Evolutionary conservation across 2,329 filamentous ascomycete species (phyloP).

Genomic region (Botrytis squamosa): DNA sequence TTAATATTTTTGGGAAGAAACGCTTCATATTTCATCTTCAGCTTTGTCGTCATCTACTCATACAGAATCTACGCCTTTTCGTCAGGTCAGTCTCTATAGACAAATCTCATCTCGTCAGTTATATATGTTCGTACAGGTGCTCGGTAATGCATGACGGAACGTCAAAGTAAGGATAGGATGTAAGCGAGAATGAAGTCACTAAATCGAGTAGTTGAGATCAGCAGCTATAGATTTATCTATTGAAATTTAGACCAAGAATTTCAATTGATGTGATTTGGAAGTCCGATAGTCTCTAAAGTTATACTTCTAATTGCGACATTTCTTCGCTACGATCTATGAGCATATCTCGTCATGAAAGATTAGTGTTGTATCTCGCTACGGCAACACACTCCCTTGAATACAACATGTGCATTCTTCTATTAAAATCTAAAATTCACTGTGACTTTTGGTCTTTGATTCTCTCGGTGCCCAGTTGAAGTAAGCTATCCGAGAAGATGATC

Average conservation of each 20-base stretch:
- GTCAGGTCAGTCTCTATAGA: background rate
- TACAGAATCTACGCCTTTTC: fast-evolving
- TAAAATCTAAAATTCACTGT: no score
- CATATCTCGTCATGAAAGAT: no score
- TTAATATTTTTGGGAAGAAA: background rate
- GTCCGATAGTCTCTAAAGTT: no score
- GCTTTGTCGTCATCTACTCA: fast-evolving
- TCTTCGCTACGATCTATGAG: background rate
- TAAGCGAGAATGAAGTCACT: background rate
- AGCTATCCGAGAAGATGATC: background rate
- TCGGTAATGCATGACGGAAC: background rate
- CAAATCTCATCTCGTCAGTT: background rate
- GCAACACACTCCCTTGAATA: background rate
- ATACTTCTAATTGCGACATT: background rate
- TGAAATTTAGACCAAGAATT: fast-evolving
- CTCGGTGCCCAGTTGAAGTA: background rate
- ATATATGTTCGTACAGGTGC: fast-evolving
- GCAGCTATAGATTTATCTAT: background rate
- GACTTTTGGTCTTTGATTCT: no score
- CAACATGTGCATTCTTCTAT: no score
- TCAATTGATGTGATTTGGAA: no score
- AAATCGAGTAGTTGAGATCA: fast-evolving
- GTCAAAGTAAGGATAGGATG: fast-evolving
- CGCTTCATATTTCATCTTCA: background rate
- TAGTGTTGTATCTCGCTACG: background rate